Evolutionary conservation across 768 basidiomycete genomes (phyloP), one percentile per base, ranked within the genome.

Genomic region (Rhodotorula taiwanensis): DNA sequence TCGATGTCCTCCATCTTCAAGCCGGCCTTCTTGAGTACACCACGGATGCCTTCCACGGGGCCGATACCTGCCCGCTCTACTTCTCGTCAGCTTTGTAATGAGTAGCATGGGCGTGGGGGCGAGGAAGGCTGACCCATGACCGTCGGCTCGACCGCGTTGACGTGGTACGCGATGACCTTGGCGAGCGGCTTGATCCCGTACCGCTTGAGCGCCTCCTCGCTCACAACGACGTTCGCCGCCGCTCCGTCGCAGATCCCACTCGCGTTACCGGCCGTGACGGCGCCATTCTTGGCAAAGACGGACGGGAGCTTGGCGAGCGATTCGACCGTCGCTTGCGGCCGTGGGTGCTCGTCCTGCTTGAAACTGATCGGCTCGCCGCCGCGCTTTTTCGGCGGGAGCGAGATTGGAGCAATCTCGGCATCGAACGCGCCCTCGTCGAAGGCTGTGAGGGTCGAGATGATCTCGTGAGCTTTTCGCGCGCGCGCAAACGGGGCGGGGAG

Each of bases 171-270:
- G 21, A 77, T 71, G 23, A 78, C 70, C 59, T 71, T 72, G 20
- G 75, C 77, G 48, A 77, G 64, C 20, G 77, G 77, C 64, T 74
- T 75, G 20, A 77, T 69, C 3, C 74, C 73, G 56, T 73, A 76
- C 51, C 70, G 61, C 59, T 71, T 66, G 45, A 78, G 15, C 45
- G 72, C 74, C 23, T 62, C 65, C 65, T 77, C 77, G 55, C 71
- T 72, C 66, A 77, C 76, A 16, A 78, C 73, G n/a, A 78, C 69
- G 49, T 77, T 77, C 16, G 77, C 77, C 5, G 77, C 77, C 6
- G 74, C 77, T 25, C 77, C 77, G 63, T 78, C 77, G 47, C 75
- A 76, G 62, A 78, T 77, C 3, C 77, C 77, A 31, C 64, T 69
- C 20, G 77, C 75, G 57, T 76, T 78, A 14, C 74, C 77, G 5